Conservation (phyloP, 179 eudicot genomes). For the Drosera spatulata region DNA sequence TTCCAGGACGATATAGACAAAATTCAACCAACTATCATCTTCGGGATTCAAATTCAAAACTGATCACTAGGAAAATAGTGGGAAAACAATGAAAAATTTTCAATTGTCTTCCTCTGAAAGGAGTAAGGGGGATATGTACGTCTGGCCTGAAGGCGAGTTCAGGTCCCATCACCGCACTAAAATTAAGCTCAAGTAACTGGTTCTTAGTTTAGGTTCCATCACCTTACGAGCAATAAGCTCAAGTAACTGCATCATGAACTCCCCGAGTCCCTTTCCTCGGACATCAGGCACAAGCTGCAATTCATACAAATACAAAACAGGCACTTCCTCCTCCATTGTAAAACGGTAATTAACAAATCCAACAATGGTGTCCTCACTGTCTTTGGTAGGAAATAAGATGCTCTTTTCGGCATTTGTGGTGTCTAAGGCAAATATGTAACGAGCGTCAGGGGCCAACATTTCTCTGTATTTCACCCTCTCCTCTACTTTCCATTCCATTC, state of each 20-base stretch:
- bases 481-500: slow-evolving; percentile 72
- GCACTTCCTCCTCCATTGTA: slow-evolving; percentile 72
- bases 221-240: slow-evolving; percentile 91
- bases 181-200: background rate
- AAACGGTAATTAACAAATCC: slow-evolving; percentile 89
- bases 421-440: slow-evolving; percentile 61
- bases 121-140: too few relatives aligned
- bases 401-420: slow-evolving; percentile 9
- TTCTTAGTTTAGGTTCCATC: background rate
- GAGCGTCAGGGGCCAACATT: slow-evolving; percentile 75
- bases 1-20: too few relatives aligned
- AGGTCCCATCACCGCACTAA: background rate
- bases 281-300: slow-evolving; percentile 67
- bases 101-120: too few relatives aligned
- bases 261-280: slow-evolving; percentile 78
- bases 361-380: slow-evolving; percentile 31
- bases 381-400: slow-evolving; percentile 5
- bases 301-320: slow-evolving; percentile 88
- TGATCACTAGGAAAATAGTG: too few relatives aligned
- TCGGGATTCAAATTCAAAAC: too few relatives aligned
- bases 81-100: too few relatives aligned
- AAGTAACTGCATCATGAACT: slow-evolving; percentile 72
- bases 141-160: too few relatives aligned
- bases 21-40: too few relatives aligned
- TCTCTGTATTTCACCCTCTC: slow-evolving; percentile 78